Evolutionary conservation across 2,329 filamentous ascomycete genomes (phyloP), one percentile per base, ranked within the genome.

Genomic region (Elsinoe batatas): DNA sequence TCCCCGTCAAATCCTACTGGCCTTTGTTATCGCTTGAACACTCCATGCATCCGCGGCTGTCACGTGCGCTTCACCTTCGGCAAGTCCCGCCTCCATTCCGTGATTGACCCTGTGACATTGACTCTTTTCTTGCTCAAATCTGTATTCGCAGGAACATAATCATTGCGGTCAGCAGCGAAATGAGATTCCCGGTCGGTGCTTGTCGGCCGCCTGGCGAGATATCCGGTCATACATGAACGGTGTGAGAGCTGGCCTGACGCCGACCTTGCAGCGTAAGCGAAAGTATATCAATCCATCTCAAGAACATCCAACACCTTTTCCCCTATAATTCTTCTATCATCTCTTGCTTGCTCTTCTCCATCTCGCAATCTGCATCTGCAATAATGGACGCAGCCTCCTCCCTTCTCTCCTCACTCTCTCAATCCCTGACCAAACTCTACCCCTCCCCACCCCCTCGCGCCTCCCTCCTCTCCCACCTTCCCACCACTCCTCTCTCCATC

Each of bases 401-500:
- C 18, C 35, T 51, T 17, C 8, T 51, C 47, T 12, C 32, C 33
- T 37, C 36, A 6, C 47, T 51, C 17, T 18, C 47, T 6, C 42
- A 17, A 37, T 32, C 37, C 18, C 53, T 22, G 3, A 3, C 35
- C 18, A 18, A 37, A 15, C 8, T 51, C 47, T 22, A 15, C 33
- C 36, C 15, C 33, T 51, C 17, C 11, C 47, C 15, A 54, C 33
- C 51, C 30, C 37, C 18, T 42, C 53, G 26, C 7, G 7, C 20
- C 32, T 11, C 35, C 18, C 35, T 51, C 32, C 8, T 51, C 47
- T 22, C 32, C 33, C 36, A 51, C 15, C 33, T 51, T 11, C 11
- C 47, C 15, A 54, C 33, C 51, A 43, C 37, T 8, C 53, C 53
- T 11, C 38, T 55, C 32, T 18, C 53, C 22, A n/a, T 26, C 33